Percentiles rank a stretch among this genome's conserved stretches.
Conservation (phyloP, 305 asterid species). For the Petunia hybrid region DNA sequence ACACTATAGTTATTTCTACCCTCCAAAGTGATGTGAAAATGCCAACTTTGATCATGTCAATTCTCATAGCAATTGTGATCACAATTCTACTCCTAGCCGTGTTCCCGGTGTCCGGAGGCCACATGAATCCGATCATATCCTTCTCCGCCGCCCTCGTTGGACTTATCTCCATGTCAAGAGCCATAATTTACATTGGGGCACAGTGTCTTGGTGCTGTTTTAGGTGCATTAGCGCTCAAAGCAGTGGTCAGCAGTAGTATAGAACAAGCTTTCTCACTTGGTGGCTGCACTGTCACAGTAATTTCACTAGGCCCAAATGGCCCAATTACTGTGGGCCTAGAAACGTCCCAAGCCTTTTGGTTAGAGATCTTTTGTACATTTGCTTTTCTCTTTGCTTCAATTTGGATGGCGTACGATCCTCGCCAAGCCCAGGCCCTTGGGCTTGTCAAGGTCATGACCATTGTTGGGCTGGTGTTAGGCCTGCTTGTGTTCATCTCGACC, state of each 20-base stretch:
- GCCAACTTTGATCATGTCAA: slow-evolving; percentile 61
- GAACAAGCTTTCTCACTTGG: slow-evolving; percentile 58
- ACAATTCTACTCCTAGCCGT: slow-evolving; percentile 55
- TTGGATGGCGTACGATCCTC: slow-evolving; percentile 79
- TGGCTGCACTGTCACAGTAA: slow-evolving; percentile 65
- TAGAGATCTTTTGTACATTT: slow-evolving; percentile 66
- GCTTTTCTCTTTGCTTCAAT: slow-evolving; percentile 63
- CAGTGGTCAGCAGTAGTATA: slow-evolving; percentile 51
- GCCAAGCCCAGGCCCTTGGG: slow-evolving; percentile 60
- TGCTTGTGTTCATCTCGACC: slow-evolving; percentile 68
- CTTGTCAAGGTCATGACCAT: slow-evolving; percentile 44
- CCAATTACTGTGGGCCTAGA: slow-evolving; percentile 53
- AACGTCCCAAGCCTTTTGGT: slow-evolving; percentile 64
- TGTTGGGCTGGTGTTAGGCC: slow-evolving; percentile 64
- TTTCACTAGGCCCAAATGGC: slow-evolving; percentile 57
- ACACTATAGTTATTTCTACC: slow-evolving; percentile 71
- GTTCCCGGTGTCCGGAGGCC: slow-evolving; percentile 74
- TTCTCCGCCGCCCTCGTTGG: slow-evolving; percentile 77
- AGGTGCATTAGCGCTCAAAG: slow-evolving; percentile 69
- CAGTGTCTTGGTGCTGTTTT: slow-evolving; percentile 64
- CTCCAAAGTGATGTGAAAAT: slow-evolving; percentile 52
- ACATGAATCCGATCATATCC: slow-evolving; percentile 72
- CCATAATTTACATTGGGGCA: slow-evolving; percentile 56
- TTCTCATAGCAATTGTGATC: slow-evolving; percentile 55
- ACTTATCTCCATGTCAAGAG: slow-evolving; percentile 67